Conservation (phyloP, 2,329 filamentous ascomycete species). For the Helotiales sp. region DNA sequence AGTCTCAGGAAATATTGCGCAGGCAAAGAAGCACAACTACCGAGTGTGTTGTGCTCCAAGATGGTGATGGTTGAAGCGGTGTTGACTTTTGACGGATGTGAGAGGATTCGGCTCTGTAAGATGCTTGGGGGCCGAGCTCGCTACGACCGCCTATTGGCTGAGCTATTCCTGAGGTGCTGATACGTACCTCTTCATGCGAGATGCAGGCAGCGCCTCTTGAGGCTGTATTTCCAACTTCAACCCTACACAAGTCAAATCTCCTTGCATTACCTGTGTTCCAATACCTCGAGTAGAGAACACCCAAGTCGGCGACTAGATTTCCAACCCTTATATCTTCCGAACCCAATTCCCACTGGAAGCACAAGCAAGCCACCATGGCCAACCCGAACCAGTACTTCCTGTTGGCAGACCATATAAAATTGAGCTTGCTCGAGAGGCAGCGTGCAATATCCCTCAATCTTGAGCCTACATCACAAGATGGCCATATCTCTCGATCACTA, state of each 20-base stretch:
- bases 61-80: no score
- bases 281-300: neutral
- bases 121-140: no score
- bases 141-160: neutral
- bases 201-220: neutral
- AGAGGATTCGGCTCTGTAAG: no score
- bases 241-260: neutral
- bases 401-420: constrained; percentile 93
- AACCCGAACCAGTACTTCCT: constrained; percentile 80
- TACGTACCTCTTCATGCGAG: neutral
- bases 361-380: constrained; percentile 43
- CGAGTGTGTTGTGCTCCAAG: no score
- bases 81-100: no score
- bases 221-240: neutral
- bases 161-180: no score
- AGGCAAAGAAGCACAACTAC: no score
- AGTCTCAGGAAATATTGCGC: no score
- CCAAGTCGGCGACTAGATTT: neutral
- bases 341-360: neutral
- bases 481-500: constrained; percentile 83
- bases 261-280: neutral
- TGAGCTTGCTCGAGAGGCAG: constrained; percentile 89
- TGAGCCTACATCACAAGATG: constrained; percentile 71
- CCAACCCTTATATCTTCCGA: neutral
- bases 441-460: constrained; percentile 80